Evolutionary conservation across 202 grass and related monocot species (phyloP), one percentile per base, ranked within the genome.

Genomic region (Eragrostis tef): DNA sequence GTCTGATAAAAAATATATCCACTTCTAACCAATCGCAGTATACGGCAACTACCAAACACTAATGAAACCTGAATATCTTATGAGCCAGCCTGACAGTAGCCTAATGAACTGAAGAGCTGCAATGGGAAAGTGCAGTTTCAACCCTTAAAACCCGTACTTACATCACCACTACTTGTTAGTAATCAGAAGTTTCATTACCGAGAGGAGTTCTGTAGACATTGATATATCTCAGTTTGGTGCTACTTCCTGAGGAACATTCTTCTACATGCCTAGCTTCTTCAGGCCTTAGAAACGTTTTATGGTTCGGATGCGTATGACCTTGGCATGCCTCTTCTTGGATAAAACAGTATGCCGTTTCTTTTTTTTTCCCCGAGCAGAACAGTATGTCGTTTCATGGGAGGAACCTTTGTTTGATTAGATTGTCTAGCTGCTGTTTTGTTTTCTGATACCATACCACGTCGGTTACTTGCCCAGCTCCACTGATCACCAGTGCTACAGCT

Each of bases 41-140:
- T 26, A 61, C 54, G 56, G 48, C 53, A 64, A 65, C 64, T 49
- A 57, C 6, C 42, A 71, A 49, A 42, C 64, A 1, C 57, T 15
- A 85, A 49, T 26, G 62, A 29, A 70, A 5, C 0, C 19, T 11
- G 24, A 39, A 21, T 29, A 47, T 75, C 81, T 29, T 76, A 67
- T 77, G 64, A 17, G 19, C 16, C 48, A 72, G 43, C 26, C 41
- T 56, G 39, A 76, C 24, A 48, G 29, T 44, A 45, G 34, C 36
- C 4, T 83, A 79, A 26, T 70, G 71, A 57, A 42, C 57, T 85
- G 21, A 59, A 29, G 12, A 65, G 48, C 59, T 81, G 64, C 77
- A 53, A 29, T 36, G 48, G 9, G 25, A 43, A 61, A 51, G 53
- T 63, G n/a, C 31, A 42, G 22, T 1, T 45, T 64, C 20, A 34